Evolutionary conservation across 177 flowering plant genomes (phyloP).

Genomic region (Vitis hybrid): DNA sequence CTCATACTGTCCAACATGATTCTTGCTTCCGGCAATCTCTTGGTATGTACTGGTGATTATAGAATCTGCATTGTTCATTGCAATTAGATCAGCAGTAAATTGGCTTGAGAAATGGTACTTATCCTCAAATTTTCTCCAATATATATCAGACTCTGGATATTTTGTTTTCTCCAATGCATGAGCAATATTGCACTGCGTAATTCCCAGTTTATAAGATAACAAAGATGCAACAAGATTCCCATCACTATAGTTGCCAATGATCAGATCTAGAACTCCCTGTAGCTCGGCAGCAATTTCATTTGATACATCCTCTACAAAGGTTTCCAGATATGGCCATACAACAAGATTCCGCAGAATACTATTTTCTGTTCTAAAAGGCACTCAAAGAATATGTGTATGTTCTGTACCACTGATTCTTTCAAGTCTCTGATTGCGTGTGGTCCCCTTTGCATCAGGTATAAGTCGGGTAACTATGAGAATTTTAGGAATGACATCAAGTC

Average conservation of each 20-base stretch:
- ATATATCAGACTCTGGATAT: constrained; percentile 29
- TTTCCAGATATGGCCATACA: constrained; percentile 97
- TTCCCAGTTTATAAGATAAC: constrained; percentile 85
- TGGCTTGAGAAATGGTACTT: constrained; percentile 33
- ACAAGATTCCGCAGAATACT: constrained; percentile 83
- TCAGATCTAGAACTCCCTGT: constrained; percentile 87
- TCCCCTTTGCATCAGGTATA: constrained; percentile 96
- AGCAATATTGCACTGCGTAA: constrained; percentile 62
- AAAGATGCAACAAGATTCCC: constrained; percentile 95
- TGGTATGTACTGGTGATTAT: constrained; percentile 31
- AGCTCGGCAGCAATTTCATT: constrained; percentile 71
- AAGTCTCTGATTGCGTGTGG: constrained; percentile 83
- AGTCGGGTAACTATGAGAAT: constrained; percentile 58
- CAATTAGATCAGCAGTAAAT: constrained; percentile 30
- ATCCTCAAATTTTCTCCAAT: constrained; percentile 26
- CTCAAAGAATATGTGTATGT: constrained; percentile 70
- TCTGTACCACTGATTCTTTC: constrained; percentile 80
- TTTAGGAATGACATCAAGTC: constrained; percentile 22
- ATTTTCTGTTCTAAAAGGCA: constrained; percentile 89
- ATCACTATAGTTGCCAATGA: constrained; percentile 96
- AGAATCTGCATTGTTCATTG: constrained; percentile 32
- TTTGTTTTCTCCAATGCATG: constrained; percentile 33
- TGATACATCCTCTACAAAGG: constrained; percentile 89
- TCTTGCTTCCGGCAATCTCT: constrained; percentile 40
- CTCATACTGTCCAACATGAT: constrained; percentile 31